Conservation (phyloP, 2,329 filamentous ascomycete genomes). For the Stagonosporopsis chrysanthemi region DNA sequence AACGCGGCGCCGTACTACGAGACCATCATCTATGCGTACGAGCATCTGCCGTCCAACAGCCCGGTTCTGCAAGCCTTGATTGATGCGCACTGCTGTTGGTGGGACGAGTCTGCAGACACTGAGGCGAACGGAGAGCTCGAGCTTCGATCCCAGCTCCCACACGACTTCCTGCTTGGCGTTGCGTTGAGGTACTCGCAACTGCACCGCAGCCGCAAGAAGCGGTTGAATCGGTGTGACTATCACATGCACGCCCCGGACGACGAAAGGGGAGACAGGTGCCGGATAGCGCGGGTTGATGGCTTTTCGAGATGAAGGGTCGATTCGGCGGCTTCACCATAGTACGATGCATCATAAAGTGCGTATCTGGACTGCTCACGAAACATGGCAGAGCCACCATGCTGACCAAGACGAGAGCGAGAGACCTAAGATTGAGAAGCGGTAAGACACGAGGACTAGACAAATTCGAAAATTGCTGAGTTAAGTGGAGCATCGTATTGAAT, state of each 20-base stretch:
- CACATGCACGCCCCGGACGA: not conserved
- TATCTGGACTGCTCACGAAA: not conserved
- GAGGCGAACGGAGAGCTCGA: not conserved
- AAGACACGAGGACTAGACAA: not conserved
- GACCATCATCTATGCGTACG: constrained; percentile 16
- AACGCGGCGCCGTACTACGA: not conserved
- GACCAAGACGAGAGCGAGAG: not conserved
- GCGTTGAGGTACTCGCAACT: constrained; percentile 10
- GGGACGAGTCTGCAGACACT: not conserved
- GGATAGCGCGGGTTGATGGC: not conserved
- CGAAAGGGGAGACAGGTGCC: not conserved
- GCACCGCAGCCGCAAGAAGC: not conserved
- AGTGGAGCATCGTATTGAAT: constrained; percentile 20
- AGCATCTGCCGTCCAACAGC: constrained; percentile 10
- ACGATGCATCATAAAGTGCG: not conserved
- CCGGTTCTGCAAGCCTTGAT: constrained; percentile 18
- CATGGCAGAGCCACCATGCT: too few relatives aligned
- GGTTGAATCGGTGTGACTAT: not conserved
- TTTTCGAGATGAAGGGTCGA: not conserved
- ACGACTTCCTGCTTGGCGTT: not conserved
- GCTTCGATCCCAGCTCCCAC: not conserved
- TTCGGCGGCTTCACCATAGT: too few relatives aligned
- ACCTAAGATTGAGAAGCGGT: not conserved
- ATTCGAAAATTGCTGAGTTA: not conserved
- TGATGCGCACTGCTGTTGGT: constrained; percentile 13